Evolutionary conservation across 2,329 filamentous ascomycete genomes (phyloP), one percentile per base, ranked within the genome.

Genomic region (Claviceps humidiphila): DNA sequence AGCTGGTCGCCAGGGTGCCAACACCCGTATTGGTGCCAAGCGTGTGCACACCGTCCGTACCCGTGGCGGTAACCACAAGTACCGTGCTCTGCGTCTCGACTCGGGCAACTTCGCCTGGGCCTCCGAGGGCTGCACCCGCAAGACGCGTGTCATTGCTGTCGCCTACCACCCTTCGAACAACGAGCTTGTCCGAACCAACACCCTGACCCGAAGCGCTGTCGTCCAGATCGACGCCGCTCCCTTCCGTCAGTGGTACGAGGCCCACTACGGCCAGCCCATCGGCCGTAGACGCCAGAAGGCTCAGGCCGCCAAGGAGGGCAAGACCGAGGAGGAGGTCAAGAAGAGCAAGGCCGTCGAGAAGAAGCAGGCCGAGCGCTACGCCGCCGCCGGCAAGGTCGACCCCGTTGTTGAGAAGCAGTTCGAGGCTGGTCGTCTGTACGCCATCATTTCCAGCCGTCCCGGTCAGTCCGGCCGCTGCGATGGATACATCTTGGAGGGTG

Each of bases 161-260:
- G 86, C 85, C 72, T 98, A 89, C 87, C 94, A 98, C 78, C 94
- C 93, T 59, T 96, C 91, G 74, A 98, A 98, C 90, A 98, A 98
- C 89, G 93, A 98, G 80, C 84, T 98, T 66, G 90, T 98, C 81
- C 93, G 93, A 71, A 98, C 93, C 76, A 98, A 98, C 86, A 97
- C 93, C 79, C 83, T 98, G 73, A 98, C 93, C 82, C 94, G 90
- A 80, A 89, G 89, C 71, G 93, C 93, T 77, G 88, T 98, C 69
- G 88, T 98, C 73, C 93, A 98, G 82, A 80, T 98, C 76, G 93
- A 98, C 75, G 93, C 94, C 67, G 89, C 93, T 60, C 93, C 93
- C 64, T 98, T 98, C 88, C 83, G 93, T 74, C 91, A 97, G 80
- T 98, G 93, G 93, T 98, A 95, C 78, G 93, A 98, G 84, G 89